A percentile compares a stretch with the other conserved stretches of the same genome.
Conservation (phyloP, 768 basidiomycete species). For the Porpolomopsis calyptriformis region DNA sequence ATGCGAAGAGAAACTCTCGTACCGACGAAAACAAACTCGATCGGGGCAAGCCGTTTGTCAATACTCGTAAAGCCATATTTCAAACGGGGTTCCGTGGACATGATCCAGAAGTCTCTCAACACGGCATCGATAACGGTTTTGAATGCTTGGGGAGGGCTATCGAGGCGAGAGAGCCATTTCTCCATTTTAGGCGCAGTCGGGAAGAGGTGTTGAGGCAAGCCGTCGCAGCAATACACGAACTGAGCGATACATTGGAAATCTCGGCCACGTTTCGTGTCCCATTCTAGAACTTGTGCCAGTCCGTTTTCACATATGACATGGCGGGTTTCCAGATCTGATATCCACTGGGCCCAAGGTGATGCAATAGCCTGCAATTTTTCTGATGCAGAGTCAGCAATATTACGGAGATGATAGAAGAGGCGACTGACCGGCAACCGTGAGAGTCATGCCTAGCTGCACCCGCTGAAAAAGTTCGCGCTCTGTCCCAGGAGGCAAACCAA, state of each 20-base stretch:
- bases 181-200: constrained; percentile 50
- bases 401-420: background rate
- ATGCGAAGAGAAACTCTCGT: constrained; percentile 12
- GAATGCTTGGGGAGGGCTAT: constrained; percentile 37
- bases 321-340: constrained; percentile 43
- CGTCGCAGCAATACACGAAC: constrained; percentile 57
- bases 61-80: constrained; percentile 43
- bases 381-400: constrained; percentile 14
- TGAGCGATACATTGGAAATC: constrained; percentile 69
- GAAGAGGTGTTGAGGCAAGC: constrained; percentile 32
- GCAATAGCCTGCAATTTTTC: constrained; percentile 76
- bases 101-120: constrained; percentile 42
- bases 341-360: constrained; percentile 61
- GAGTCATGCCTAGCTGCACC: constrained; percentile 68
- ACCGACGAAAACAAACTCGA: constrained; percentile 80
- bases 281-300: constrained; percentile 43
- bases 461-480: constrained; percentile 79
- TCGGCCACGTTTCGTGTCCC: constrained; percentile 60
- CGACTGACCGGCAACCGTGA: constrained; percentile 57
- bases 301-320: constrained; percentile 53
- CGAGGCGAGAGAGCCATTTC: constrained; percentile 35
- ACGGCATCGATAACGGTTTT: constrained; percentile 42
- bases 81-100: constrained; percentile 33
- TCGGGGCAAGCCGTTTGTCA: constrained; percentile 54
- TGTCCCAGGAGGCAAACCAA: constrained; percentile 35